Base-by-base conservation (phyloP, 768 basidiomycete species). In the Suillus occidentalis region DNA sequence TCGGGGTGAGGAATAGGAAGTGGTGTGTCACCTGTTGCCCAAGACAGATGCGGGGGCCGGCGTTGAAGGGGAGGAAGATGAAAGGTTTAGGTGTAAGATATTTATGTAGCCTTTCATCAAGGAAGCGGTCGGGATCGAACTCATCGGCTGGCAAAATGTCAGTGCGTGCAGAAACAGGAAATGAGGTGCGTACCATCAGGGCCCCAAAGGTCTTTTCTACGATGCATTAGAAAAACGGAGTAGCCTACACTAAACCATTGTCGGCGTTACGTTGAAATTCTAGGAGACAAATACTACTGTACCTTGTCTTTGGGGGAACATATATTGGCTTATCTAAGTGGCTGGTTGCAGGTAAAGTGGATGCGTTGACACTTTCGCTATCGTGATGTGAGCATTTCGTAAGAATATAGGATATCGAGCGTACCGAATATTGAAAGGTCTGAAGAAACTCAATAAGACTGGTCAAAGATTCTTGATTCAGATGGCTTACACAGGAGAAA, bases 111-210 rank as follows among this genome's bases (percentile, higher is more conserved):
- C 89, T 80, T 12, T 85, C 79, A 70, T 90, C 89, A 52, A 90
- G 77, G 79, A 88, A 91, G 5, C 89, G 84, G 65, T 89, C 88
- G 0, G 89, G 89, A 70, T 91, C 89, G 63, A 90, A 90, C 70
- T 85, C 82, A 56, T 85, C 79, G 5, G 89, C 89, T 89, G 65
- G 49, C 16, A 39, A 57, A 9, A 37, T 10, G 36, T 22, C 28
- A 53, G 52, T 53, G 52, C 4, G 9, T 53, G 52, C 2, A 53
- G 9, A 28, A 36, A 22, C 56, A 57, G 58, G 47, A 16, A 8
- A n/a, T 31, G 52, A 9, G 18, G 9, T 52, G 8, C 62, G 63
- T 58, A 87, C 87, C 88, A 72, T 89, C 89, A 10, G 89, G 88
- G 8, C 89, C 89, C 89, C 89, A 91, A 2, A 88, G 81, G 62